Evolutionary conservation across 257 asterid species (phyloP), one percentile per base, ranked within the genome.

Genomic region (Sherardia arvensis): DNA sequence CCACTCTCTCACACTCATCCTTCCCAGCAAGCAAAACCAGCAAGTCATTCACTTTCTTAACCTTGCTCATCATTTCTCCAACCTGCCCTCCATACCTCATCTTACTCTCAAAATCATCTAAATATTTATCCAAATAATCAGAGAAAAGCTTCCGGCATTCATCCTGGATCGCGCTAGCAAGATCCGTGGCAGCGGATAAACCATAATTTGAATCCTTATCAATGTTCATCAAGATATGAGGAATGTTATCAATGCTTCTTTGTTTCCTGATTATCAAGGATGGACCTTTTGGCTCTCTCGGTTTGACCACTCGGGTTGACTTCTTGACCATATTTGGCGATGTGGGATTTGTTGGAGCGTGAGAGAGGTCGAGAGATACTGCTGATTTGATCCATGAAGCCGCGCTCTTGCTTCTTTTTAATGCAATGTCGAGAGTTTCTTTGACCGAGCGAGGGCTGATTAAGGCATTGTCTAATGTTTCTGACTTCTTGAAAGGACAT

Each of bases 1-100:
- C 79, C 68, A 79, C 85, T 26, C 54, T 69, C 65, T 75, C 87
- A 23, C 73, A 18, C 0, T 67, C 80, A 49, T 79, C 85, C 18
- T 75, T 81, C 3, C 69, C 68, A 21, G 72, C 76, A 23, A 81
- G 73, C 77, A 64, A 20, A 59, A 82, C 85, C 69, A 88, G 64
- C 82, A 87, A 80, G 30, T 85, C 95, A 32, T 81, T 82, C 68
- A 80, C 90, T 76, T 71, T 80, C 75, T 88, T 88, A 33, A 85
- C 81, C 73, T 73, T 84, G 29, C 26, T 72, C 94, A 88, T 76
- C 78, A 76, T 74, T 60, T 66, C 78, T 12, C 87, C 83, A 66
- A 79, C 12, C 53, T 73, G 79, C 69, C 51, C 77, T 8, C 43
- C 61, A 20, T 57, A 66, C 56, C 66, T 72, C 47, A 43, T 43